Evolutionary conservation across 345 rosid species (phyloP), one percentile per base, ranked within the genome.

Genomic region (Eutrema yunnanense): DNA sequence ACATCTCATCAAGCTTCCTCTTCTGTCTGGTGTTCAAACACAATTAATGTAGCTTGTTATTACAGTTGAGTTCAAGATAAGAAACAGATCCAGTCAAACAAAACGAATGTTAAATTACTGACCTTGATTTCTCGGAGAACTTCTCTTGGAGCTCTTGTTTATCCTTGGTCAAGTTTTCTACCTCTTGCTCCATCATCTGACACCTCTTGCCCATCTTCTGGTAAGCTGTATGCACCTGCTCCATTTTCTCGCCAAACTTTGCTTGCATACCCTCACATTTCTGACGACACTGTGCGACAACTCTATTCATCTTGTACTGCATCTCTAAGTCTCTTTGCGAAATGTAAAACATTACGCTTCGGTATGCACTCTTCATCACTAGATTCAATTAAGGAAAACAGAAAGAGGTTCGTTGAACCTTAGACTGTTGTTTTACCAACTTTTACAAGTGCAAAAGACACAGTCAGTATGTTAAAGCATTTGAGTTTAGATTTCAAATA

Each of bases 1-100:
- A 92, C 96, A 95, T 95, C 81, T 95, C 99, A 74, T 95, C 99
- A 48, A 90, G 96, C 76, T 90, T 95, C 74, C 96, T 88, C 90
- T 95, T 95, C 84, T 89, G 96, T 80, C 97, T 92, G 88, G 53
- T 63, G 76, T 69, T 65, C 13, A 38, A 62, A 12, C 13, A 62
- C 65, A 73, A 14, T 60, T 14, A 40, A 19, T 22, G 46, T 48
- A 62, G 38, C 40, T 53, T 54, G 22, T 49, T 37, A 52, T 55
- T 38, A 65, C 65, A 44, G 53, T 54, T 59, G 65, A 50, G 56
- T 53, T 73, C 62, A 55, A 34, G 7, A n/a, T 50, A 40, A 43
- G 51, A 33, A 52, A 55, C 37, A 57, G 14, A 72, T 52, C 64
- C 16, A 36, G 56, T 52, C 7, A 66, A 48, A n/a, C 12, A 30